Evolutionary conservation across 345 rosid genomes (phyloP).

Genomic region (Dimocarpus longan): DNA sequence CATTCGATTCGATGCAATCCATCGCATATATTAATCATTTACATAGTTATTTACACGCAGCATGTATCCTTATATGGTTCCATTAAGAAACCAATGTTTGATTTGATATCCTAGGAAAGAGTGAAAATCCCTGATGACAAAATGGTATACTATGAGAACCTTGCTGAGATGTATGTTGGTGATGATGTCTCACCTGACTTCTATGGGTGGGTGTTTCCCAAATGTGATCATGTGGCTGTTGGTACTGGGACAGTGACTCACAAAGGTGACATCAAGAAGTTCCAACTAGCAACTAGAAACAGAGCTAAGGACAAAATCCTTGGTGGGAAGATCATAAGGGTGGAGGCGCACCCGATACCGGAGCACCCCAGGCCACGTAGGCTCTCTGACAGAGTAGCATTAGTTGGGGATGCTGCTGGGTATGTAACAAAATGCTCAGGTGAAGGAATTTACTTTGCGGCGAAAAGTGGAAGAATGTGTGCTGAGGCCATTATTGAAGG

Average conservation of each 20-base stretch:
- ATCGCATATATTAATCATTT: no score
- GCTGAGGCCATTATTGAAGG: slow-evolving; percentile 91
- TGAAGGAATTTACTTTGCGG: slow-evolving; percentile 91
- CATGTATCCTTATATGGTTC: no score
- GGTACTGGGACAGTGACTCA: slow-evolving; percentile 95
- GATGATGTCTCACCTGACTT: slow-evolving; percentile 96
- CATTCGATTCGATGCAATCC: no score
- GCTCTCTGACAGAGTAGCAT: slow-evolving; percentile 63
- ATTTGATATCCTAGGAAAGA: slow-evolving; percentile 59
- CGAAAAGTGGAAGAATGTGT: slow-evolving; percentile 95
- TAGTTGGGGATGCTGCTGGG: slow-evolving; percentile 92
- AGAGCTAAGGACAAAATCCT: slow-evolving; percentile 87
- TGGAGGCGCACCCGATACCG: slow-evolving; percentile 90
- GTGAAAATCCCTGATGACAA: slow-evolving; percentile 79
- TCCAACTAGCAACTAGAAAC: slow-evolving; percentile 82
- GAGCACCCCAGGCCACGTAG: slow-evolving; percentile 91
- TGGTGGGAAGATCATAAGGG: slow-evolving; percentile 87
- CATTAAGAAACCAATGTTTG: neutral
- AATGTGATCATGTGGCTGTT: slow-evolving; percentile 94
- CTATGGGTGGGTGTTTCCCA: slow-evolving; percentile 97
- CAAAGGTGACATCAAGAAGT: slow-evolving; percentile 93
- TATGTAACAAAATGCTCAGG: slow-evolving; percentile 92
- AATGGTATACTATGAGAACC: slow-evolving; percentile 83
- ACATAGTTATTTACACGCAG: no score
- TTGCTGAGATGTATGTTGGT: slow-evolving; percentile 95